Evolutionary conservation across 192 early-diverging fungal species (phyloP).

Genomic region (Backusella parvicylindrica): DNA sequence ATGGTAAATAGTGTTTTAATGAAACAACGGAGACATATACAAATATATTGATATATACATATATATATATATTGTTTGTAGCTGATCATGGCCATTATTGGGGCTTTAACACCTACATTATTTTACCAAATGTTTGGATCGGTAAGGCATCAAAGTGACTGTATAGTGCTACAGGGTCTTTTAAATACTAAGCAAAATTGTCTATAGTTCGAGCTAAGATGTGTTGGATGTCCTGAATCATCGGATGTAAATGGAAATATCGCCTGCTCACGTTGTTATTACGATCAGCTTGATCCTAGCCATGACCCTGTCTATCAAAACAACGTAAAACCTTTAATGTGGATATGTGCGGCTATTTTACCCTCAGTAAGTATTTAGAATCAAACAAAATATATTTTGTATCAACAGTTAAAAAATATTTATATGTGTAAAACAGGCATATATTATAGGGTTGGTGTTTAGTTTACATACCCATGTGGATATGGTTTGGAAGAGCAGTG

Average conservation of each 20-base stretch:
- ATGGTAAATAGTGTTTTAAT: conserved; percentile 38
- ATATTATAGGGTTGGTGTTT: conserved; percentile 89
- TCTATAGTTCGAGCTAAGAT: conserved; percentile 52
- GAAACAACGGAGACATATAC: background rate
- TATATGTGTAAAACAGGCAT: conserved; percentile 50
- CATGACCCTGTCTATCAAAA: conserved; percentile 79
- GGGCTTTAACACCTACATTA: conserved; percentile 88
- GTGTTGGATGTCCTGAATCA: conserved; percentile 45
- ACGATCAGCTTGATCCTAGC: conserved; percentile 58
- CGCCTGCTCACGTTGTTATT: conserved; percentile 63
- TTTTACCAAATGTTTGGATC: conserved; percentile 91
- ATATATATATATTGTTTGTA: background rate
- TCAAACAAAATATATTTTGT: background rate
- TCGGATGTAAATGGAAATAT: conserved; percentile 11
- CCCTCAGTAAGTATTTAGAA: conserved; percentile 43
- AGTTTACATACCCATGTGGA: conserved; percentile 90
- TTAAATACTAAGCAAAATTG: background rate
- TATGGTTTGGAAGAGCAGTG: conserved; percentile 59
- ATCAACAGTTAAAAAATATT: background rate
- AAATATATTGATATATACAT: background rate
- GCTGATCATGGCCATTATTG: conserved; percentile 92
- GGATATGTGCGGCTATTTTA: conserved; percentile 76
- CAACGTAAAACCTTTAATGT: conserved; percentile 82
- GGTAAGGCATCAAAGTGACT: conserved; percentile 29
- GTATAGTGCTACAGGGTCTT: background rate